These are phyloP conservation scores for Gossypium ekmanianum DNA, from an alignment of 345 rosid species.

Conservation along the genomic window DNA sequence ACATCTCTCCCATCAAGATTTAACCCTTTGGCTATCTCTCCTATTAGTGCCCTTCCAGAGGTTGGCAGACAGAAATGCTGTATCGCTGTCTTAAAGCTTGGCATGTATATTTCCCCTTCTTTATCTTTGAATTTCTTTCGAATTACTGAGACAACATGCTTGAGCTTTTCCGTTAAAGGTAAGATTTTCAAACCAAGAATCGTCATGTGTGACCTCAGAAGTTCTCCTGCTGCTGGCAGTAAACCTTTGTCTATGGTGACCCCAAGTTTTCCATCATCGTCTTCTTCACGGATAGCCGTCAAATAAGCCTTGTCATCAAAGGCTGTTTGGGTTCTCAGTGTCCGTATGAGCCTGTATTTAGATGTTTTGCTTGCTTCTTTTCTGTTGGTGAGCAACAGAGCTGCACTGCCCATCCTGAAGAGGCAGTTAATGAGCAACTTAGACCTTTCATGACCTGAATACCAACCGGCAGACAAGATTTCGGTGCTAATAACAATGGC, in stretches of 20 bases:
- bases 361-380: conserved; percentile 25
- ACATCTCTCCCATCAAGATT: conserved; percentile 34
- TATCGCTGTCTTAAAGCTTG: conserved; percentile 40
- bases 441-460: conserved; percentile 41
- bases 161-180: conserved; percentile 30
- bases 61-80: conserved; percentile 53
- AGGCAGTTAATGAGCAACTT: conserved; percentile 50
- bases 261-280: conserved; percentile 46
- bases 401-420: conserved; percentile 62
- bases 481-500: conserved; percentile 55
- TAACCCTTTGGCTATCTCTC: conserved; percentile 42
- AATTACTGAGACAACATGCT: conserved; percentile 25
- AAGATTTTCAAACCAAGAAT: conserved; percentile 36
- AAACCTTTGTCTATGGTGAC: conserved; percentile 43
- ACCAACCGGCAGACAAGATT: conserved; percentile 58
- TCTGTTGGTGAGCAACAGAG: conserved; percentile 44
- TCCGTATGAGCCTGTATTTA: conserved; percentile 31
- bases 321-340: neutral
- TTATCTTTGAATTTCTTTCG: conserved; percentile 27
- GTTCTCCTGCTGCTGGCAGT: conserved; percentile 35
- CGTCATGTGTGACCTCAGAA: conserved; percentile 30
- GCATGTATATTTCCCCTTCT: conserved; percentile 36
- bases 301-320: neutral
- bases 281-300: conserved; percentile 34
- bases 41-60: conserved; percentile 41